A percentile compares a stretch with the other conserved stretches of the same genome.
These are phyloP conservation scores for Neoboletus brunneissimus DNA, from an alignment of 768 basidiomycete species.

Conservation along the genomic window DNA sequence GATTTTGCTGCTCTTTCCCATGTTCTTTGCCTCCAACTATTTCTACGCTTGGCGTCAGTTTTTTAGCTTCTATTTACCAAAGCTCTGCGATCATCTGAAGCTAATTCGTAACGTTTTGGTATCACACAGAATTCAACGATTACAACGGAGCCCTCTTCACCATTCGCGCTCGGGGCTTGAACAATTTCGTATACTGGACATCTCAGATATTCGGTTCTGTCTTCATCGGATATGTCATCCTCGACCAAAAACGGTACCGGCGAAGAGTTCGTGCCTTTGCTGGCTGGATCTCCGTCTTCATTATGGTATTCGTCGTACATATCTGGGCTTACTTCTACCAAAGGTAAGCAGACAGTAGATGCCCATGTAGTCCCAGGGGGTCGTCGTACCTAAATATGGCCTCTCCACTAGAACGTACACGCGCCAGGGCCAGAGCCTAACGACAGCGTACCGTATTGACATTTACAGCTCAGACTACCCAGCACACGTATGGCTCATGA, in stretches of 20 bases:
- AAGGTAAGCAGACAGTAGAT: slow-evolving; percentile 39
- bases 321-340: slow-evolving; percentile 81
- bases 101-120: not conserved
- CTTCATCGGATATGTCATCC: slow-evolving; percentile 59
- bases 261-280: slow-evolving; percentile 69
- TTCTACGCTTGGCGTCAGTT: slow-evolving; percentile 80
- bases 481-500: slow-evolving; percentile 59
- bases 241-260: slow-evolving; percentile 54
- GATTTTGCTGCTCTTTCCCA: slow-evolving; percentile 76
- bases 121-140: slow-evolving; percentile 67
- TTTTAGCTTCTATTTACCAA: not conserved
- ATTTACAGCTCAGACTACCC: slow-evolving; percentile 55
- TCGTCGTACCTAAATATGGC: not conserved
- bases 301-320: slow-evolving; percentile 67
- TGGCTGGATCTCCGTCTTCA: slow-evolving; percentile 64
- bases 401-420: slow-evolving; percentile 44
- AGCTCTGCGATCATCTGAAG: not conserved
- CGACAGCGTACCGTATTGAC: slow-evolving; percentile 47
- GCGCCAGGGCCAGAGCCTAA: slow-evolving; percentile 46
- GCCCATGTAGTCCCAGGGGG: too few species aligned
- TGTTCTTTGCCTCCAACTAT: slow-evolving; percentile 84
- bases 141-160: slow-evolving; percentile 77
- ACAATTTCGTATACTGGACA: slow-evolving; percentile 78
- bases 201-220: slow-evolving; percentile 76
- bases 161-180: slow-evolving; percentile 75